Percentiles rank a stretch among this genome's conserved stretches.
Evolutionary conservation across 1,284 basidiomycete species (phyloP).

Genomic region (Cronartium quercuum): DNA sequence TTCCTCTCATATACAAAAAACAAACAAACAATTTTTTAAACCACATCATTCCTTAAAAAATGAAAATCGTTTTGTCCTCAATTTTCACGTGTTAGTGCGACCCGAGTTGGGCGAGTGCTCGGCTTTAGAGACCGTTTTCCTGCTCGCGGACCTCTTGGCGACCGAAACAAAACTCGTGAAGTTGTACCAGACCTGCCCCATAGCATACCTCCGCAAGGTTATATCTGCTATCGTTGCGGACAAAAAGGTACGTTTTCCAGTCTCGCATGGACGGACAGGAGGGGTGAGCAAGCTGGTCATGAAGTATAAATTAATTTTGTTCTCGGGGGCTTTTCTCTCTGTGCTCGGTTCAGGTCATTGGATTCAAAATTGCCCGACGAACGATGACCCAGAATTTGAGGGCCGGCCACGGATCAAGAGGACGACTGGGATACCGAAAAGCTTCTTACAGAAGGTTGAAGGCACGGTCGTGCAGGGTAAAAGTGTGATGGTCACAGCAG

Average conservation of each 20-base stretch:
- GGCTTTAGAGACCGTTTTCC: slow-evolving; percentile 48
- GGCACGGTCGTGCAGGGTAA: slow-evolving; percentile 59
- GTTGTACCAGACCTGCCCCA: slow-evolving; percentile 49
- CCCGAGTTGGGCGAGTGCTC: slow-evolving; percentile 51
- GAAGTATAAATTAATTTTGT: neutral
- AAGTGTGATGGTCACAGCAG: slow-evolving; percentile 92
- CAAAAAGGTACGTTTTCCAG: slow-evolving; percentile 85
- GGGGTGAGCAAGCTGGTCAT: too few relatives aligned
- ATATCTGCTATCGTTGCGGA: slow-evolving; percentile 98
- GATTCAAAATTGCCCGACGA: slow-evolving; percentile 99
- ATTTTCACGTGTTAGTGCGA: slow-evolving; percentile 45
- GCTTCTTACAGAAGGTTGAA: slow-evolving; percentile 93
- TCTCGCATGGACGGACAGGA: too few relatives aligned
- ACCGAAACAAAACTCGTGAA: slow-evolving; percentile 39
- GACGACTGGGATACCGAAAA: slow-evolving; percentile 86
- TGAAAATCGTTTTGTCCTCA: too few relatives aligned
- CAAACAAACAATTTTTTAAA: neutral
- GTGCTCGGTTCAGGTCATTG: slow-evolving; percentile 69
- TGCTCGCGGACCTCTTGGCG: slow-evolving; percentile 44
- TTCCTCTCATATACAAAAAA: neutral
- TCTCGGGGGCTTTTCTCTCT: neutral
- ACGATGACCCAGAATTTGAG: slow-evolving; percentile 88
- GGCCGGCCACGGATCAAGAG: slow-evolving; percentile 92
- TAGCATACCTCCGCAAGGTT: slow-evolving; percentile 68
- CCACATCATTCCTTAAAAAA: too few relatives aligned